Conservation (phyloP, 129 eudicot genomes). For the Saposhnikovia divaricata region DNA sequence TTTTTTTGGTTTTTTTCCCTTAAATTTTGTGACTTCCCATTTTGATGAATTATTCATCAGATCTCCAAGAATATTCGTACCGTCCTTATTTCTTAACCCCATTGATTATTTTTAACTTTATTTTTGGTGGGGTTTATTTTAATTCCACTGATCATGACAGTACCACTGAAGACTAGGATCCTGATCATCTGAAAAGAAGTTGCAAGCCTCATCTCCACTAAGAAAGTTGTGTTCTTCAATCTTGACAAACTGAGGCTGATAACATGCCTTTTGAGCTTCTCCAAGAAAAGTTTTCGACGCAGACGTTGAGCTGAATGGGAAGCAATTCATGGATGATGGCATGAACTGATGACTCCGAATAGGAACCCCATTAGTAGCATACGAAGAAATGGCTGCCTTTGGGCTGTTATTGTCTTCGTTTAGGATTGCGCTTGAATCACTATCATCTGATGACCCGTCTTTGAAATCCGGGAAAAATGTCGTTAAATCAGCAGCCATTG, state of each 20-base stretch:
- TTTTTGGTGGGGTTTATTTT: conserved; percentile 10
- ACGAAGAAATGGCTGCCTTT: conserved; percentile 18
- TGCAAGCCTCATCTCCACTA: conserved; percentile 75
- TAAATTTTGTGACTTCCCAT: neutral
- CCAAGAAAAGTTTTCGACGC: conserved; percentile 25
- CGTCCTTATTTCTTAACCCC: neutral
- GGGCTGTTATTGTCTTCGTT: conserved; percentile 65
- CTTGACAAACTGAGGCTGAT: conserved; percentile 73
- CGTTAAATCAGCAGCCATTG: conserved; percentile 16
- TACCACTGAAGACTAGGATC: conserved; percentile 85
- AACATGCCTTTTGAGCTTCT: conserved; percentile 28
- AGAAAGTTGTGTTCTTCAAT: conserved; percentile 79
- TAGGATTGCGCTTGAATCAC: conserved; percentile 81
- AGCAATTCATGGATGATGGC: conserved; percentile 23
- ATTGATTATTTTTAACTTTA: neutral
- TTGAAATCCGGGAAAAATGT: conserved; percentile 37
- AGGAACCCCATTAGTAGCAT: conserved; percentile 4
- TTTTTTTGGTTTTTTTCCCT: neutral
- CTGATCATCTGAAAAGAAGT: conserved; percentile 77
- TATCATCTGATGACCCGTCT: conserved; percentile 70
- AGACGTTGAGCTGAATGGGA: conserved; percentile 13
- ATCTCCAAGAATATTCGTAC: conserved; percentile 6
- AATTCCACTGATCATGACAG: conserved; percentile 61
- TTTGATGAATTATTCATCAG: neutral
- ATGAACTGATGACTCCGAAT: conserved; percentile 19